Percentiles rank a stretch among this genome's conserved stretches.
phyloP scores from a whole-genome alignment of 345 rosid species.

The Camelina neglecta region DNA sequence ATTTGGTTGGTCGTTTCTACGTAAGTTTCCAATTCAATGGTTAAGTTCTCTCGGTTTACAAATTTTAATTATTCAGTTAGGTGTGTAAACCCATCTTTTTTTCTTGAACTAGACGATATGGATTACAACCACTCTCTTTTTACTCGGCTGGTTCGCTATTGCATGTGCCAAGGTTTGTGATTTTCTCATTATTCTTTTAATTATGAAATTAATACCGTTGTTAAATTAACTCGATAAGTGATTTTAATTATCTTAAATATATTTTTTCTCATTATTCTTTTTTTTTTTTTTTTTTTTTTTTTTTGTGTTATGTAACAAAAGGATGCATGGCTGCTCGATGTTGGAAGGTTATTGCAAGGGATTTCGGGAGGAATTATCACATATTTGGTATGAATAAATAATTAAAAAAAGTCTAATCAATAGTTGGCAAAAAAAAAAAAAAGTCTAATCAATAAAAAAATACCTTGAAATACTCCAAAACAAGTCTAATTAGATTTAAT shows the following conservation, averaged over 20 bases:
- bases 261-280: neutral
- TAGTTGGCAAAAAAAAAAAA: no score
- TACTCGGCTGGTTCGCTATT: conserved; percentile 59
- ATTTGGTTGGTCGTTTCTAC: conserved; percentile 54
- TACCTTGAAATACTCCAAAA: neutral
- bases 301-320: conserved; percentile 31
- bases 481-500: no score
- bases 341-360: conserved; percentile 78
- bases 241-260: neutral
- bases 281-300: neutral
- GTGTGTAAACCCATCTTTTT: neutral
- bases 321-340: conserved; percentile 65
- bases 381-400: conserved; percentile 64
- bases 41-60: neutral
- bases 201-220: neutral
- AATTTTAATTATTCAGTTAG: neutral
- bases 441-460: neutral
- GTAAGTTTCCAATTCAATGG: conserved; percentile 39
- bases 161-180: conserved; percentile 57
- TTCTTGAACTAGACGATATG: conserved; percentile 56
- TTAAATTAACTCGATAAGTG: neutral
- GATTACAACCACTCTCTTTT: conserved; percentile 47
- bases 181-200: neutral
- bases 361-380: conserved; percentile 70
- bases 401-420: neutral